These are phyloP conservation scores for Pterocarpus macrocarpus DNA, from an alignment of 306 rosid species.

Conservation along the genomic window DNA sequence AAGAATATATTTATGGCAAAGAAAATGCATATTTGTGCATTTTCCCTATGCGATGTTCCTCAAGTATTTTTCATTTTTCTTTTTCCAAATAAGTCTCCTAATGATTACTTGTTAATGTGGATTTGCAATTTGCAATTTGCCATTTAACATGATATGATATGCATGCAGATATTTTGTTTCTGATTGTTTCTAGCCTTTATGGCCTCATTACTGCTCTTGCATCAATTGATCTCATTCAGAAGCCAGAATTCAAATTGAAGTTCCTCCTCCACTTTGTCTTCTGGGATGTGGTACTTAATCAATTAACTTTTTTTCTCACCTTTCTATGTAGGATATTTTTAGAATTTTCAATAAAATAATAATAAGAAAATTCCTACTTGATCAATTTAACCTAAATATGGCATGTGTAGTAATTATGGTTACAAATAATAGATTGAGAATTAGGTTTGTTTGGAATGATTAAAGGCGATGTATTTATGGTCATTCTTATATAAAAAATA, in stretches of 20 bases:
- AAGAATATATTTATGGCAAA: too few relatives aligned
- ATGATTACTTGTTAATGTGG: background rate
- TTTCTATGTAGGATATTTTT: background rate
- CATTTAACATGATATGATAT: conserved; percentile 16
- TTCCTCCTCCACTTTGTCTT: conserved; percentile 61
- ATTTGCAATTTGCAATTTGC: conserved; percentile 16
- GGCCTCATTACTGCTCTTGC: conserved; percentile 60
- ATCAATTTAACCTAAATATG: too few relatives aligned
- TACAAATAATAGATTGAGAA: too few relatives aligned
- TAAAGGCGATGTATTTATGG: too few relatives aligned
- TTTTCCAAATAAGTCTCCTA: background rate
- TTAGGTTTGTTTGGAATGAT: too few relatives aligned
- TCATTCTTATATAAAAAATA: too few relatives aligned
- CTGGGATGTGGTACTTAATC: conserved; percentile 65
- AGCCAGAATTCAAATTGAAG: conserved; percentile 61
- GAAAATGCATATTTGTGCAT: too few relatives aligned
- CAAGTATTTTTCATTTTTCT: background rate
- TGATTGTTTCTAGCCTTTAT: conserved; percentile 73
- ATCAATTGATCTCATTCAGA: conserved; percentile 56
- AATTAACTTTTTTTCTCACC: conserved; percentile 19
- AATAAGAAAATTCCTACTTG: too few relatives aligned
- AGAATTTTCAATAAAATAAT: too few relatives aligned
- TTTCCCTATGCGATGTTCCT: background rate
- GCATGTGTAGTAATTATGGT: too few relatives aligned
- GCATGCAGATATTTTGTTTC: conserved; percentile 75